phyloP scores from a whole-genome alignment of 495 filamentous ascomycete species.

The Xylaria sp. region DNA sequence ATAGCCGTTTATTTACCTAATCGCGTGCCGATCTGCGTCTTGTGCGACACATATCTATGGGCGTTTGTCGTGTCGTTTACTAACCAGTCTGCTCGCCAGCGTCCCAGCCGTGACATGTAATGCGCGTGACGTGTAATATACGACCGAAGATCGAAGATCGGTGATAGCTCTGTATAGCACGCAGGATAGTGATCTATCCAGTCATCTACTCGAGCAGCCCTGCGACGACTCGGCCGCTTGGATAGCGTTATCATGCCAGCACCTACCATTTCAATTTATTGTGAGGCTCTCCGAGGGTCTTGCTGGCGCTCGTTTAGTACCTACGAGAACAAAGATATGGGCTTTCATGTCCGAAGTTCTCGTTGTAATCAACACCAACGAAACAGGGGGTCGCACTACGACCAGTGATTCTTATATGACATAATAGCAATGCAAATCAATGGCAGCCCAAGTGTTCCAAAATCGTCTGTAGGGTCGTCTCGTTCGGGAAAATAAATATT shows the following conservation, averaged over 20 bases:
- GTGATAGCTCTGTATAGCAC: background rate
- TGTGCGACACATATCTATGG: background rate
- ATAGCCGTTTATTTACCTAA: background rate
- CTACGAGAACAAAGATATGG: background rate
- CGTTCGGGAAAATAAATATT: background rate
- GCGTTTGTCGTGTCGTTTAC: background rate
- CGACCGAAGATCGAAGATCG: background rate
- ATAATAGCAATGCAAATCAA: background rate
- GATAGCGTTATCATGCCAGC: background rate
- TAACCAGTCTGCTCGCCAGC: constrained; percentile 3
- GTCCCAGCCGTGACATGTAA: background rate
- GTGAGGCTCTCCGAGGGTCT: background rate
- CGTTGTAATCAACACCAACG: background rate
- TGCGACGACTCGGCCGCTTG: background rate
- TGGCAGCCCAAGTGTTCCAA: background rate
- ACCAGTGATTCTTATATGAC: background rate
- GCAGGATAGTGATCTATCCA: background rate
- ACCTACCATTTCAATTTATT: background rate
- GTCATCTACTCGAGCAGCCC: background rate
- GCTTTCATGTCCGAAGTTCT: background rate
- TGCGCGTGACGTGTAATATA: background rate
- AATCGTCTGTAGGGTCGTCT: background rate
- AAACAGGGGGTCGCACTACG: background rate
- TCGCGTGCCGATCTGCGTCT: background rate
- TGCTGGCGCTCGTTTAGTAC: background rate